phyloP scores from a whole-genome alignment of 805 yeast genomes.

The Spathaspora hagerdaliae region DNA sequence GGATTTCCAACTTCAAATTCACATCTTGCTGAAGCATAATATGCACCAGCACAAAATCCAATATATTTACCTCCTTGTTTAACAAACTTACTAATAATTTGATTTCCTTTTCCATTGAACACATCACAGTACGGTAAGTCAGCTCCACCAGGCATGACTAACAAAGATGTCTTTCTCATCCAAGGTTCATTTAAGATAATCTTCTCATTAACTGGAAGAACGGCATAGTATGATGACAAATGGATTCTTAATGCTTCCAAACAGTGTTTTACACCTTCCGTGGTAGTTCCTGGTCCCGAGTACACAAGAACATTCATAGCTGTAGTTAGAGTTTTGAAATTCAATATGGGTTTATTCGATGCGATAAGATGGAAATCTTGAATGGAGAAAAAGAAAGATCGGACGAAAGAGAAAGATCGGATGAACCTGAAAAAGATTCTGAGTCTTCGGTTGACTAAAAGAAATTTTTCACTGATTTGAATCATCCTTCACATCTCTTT shows the following conservation, averaged over 20 bases:
- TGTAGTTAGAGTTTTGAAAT: not conserved
- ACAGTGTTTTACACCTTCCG: constrained; percentile 82
- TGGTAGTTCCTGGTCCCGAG: constrained; percentile 73
- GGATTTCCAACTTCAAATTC: constrained; percentile 82
- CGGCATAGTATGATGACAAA: constrained; percentile 87
- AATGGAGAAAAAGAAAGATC: no score
- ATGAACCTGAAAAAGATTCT: no score
- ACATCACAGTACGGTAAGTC: constrained; percentile 79
- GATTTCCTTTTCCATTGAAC: constrained; percentile 68
- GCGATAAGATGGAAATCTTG: not conserved
- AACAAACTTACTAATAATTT: constrained; percentile 58
- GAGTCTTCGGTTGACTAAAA: no score
- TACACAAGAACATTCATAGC: constrained; percentile 35
- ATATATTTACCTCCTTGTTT: constrained; percentile 75
- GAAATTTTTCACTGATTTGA: no score
- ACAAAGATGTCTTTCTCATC: constrained; percentile 69
- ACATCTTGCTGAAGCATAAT: constrained; percentile 67
- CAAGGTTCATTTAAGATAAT: constrained; percentile 81
- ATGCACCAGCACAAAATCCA: constrained; percentile 96
- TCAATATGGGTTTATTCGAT: not conserved
- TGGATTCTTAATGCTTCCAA: constrained; percentile 68
- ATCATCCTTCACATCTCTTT: no score
- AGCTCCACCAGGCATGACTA: constrained; percentile 96
- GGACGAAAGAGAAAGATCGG: no score
- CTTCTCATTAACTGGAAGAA: constrained; percentile 59